Base-by-base conservation (phyloP, 1,284 basidiomycete species). In the Apiotrichum akiyoshidainum region DNA sequence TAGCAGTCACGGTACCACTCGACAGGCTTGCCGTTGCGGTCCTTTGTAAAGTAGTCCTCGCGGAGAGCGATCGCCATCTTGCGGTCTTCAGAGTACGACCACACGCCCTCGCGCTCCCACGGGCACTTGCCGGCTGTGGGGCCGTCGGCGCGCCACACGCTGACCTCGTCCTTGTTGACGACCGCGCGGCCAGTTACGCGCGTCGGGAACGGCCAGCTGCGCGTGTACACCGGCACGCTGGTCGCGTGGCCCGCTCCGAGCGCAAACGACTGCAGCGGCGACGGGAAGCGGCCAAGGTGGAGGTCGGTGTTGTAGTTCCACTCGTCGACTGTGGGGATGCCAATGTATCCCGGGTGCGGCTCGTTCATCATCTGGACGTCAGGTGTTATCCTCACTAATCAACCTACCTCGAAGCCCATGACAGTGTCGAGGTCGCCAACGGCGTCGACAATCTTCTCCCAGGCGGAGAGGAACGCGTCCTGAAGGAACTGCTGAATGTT, bases 231-330 rank as follows among this genome's bases (percentile, higher is more conserved):
- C 11, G 86, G 82, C 31, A 95, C 86, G 1, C 78, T 63, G 0
- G 89, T 88, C 1, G 89, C 83, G 73, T 90, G 82, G 13, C 91
- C 91, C 10, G 87, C 83, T 49, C 89, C 90, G 19, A 93, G 83
- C 69, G 87, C 87, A 77, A 93, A 91, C 0, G 89, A 89, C 72
- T 94, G 84, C 39, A 93, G 83, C 0, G 91, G 85, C 11, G 88
- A 87, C 17, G 91, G 90, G 70, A 88, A 86, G 72, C 87, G 82
- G 16, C 87, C 86, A 33, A 97, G 83, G 69, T 97, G 92, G 8
- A 99, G 83, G 71, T 98, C 93, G 12, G 93, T 96, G 64, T 91
- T 92, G 77, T 96, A 93, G 75, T 97, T 76, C 79, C 91, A 98
- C 35, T 81, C 80, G 68, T 97, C 86, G 53, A 97, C 83, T 3